phyloP scores from a whole-genome alignment of 306 rosid species.

The Glycine tomentella region DNA sequence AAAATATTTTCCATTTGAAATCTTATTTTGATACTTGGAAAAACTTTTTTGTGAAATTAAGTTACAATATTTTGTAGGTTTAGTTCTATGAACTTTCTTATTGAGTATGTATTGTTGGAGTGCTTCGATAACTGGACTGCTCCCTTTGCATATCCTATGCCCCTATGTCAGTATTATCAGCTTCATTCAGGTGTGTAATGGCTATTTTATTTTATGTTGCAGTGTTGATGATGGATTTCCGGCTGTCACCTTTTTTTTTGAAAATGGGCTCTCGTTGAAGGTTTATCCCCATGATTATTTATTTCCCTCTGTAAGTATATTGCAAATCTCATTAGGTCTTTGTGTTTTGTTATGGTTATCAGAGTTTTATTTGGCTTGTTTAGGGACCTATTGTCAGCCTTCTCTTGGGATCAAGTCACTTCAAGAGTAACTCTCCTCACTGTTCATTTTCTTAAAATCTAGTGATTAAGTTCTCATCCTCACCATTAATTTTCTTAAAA shows the following conservation, averaged over 20 bases:
- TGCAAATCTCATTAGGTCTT: constrained; percentile 3
- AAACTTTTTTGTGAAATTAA: not conserved
- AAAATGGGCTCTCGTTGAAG: constrained; percentile 84
- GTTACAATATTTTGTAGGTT: constrained; percentile 21
- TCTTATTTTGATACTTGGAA: not conserved
- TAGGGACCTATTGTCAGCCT: constrained; percentile 34
- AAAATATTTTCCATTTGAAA: not conserved
- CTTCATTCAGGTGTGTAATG: constrained; percentile 32
- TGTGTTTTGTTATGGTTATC: constrained; percentile 24
- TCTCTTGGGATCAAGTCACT: not conserved
- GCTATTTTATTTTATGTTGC: constrained; percentile 53
- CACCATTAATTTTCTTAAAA: too few species aligned
- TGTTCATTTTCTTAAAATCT: too few species aligned
- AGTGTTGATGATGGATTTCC: constrained; percentile 97
- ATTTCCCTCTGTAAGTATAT: constrained; percentile 77
- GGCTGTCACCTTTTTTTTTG: constrained; percentile 75
- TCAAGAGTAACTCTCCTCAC: too few species aligned
- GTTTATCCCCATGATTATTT: constrained; percentile 95
- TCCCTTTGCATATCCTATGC: constrained; percentile 16
- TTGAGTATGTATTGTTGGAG: constrained; percentile 30
- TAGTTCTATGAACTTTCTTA: constrained; percentile 28
- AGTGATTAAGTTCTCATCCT: too few species aligned
- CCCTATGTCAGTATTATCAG: constrained; percentile 34
- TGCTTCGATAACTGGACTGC: constrained; percentile 36
- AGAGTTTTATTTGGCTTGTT: constrained; percentile 18